Evolutionary conservation across 2,329 filamentous ascomycete genomes (phyloP), one percentile per base, ranked within the genome.

Genomic region (Aspergillus quadricinctus): DNA sequence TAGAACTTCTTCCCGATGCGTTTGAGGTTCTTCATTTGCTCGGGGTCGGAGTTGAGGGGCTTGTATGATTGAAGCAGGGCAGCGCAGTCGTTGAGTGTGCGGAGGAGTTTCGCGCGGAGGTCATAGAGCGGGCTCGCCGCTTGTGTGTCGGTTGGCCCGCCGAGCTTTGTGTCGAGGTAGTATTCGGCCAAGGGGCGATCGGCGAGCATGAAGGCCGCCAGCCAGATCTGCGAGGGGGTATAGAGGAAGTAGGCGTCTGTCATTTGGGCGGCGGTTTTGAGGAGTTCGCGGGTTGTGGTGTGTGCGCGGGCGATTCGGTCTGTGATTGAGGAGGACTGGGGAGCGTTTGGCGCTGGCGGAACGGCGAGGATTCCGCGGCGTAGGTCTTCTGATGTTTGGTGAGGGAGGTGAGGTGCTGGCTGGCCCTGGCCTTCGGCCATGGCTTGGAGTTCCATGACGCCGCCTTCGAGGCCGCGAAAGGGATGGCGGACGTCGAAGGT

Each of bases 221-320:
- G 82, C 86, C 92, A 92, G 70, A 97, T 96, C 72, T 99, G 94
- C 25, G 90, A 89, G 0, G 94, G 94, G 0, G 93, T 93, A 76
- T 90, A 97, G 73, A 96, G 88, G 75, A 97, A 97, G 77, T 97
- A 97, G n/a, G 85, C 92, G 67, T 99, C 94, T 27, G 93, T 96
- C 59, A 97, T 82, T 51, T 96, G 78, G 0, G 92, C 89, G 56
- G 90, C 89, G 54, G 86, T 88, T 69, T 90, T 90, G 54, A 95
- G 83, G 49, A 90, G 81, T 21, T 87, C 84, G 45, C 89, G 83
- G 0, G 92, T 89, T 52, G 81, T 82, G n/a, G 80, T 79, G 69
- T 96, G 92, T 0, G 90, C 90, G 10, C 80, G 79, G 28, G 77
- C 77, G 51, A 86, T 78, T 21, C 84, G 78, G 55, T 79, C 72